phyloP scores from a whole-genome alignment of 2,329 filamentous ascomycete species.

The Purpureocillium lavendulum region DNA sequence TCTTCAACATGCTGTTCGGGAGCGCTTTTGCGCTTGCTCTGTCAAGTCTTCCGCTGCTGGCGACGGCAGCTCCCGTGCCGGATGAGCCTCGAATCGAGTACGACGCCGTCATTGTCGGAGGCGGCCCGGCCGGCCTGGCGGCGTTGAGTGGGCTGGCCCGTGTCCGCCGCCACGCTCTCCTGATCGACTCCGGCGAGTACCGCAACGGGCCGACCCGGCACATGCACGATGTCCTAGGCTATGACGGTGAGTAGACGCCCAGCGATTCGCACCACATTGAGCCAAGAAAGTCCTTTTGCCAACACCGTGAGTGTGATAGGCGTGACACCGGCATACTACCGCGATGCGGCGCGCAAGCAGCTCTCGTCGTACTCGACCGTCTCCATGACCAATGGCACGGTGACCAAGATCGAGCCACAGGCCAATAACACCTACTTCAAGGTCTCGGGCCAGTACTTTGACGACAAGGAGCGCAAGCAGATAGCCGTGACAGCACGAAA shows the following conservation, averaged over 20 bases:
- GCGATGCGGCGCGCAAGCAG: constrained; percentile 43
- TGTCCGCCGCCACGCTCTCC: constrained; percentile 42
- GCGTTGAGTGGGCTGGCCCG: constrained; percentile 50
- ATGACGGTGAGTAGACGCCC: constrained; percentile 47
- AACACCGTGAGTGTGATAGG: constrained; percentile 26
- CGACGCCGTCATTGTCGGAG: constrained; percentile 50
- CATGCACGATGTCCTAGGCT: constrained; percentile 54
- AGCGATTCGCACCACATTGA: too few species aligned
- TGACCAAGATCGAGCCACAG: constrained; percentile 30
- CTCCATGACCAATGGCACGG: constrained; percentile 42
- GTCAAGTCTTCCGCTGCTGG: constrained; percentile 9
- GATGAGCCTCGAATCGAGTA: constrained; percentile 22
- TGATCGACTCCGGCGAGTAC: constrained; percentile 52
- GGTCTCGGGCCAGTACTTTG: constrained; percentile 20
- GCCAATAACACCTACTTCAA: constrained; percentile 36
- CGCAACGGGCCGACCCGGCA: constrained; percentile 47
- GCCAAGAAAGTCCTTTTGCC: background rate
- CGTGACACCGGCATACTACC: constrained; percentile 44
- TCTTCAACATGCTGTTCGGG: constrained; percentile 8
- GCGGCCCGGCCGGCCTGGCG: constrained; percentile 47
- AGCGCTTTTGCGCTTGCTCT: constrained; percentile 3
- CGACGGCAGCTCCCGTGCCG: constrained; percentile 6
- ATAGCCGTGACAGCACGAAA: constrained; percentile 37
- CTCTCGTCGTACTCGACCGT: constrained; percentile 42
- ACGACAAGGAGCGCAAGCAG: constrained; percentile 8